Conservation (phyloP, 176 grass and related monocot genomes). For the Juncus inflexus region DNA sequence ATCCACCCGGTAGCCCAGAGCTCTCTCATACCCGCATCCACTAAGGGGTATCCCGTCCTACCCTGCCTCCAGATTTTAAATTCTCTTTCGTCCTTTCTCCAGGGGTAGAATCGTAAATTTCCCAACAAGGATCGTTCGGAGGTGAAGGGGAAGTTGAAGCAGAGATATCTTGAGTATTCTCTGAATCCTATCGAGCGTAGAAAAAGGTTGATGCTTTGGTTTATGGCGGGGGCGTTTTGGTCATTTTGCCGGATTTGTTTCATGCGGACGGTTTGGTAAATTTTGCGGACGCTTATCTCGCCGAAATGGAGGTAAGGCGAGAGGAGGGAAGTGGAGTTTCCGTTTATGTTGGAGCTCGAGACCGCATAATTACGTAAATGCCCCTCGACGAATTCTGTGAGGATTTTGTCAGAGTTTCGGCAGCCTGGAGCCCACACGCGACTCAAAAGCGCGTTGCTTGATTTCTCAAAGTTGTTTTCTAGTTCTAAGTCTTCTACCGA, state of each 20-base stretch:
- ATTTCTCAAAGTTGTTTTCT: slow-evolving; percentile 84
- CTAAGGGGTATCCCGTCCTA: slow-evolving; percentile 84
- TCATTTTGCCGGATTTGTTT: slow-evolving; percentile 61
- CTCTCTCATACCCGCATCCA: slow-evolving; percentile 98
- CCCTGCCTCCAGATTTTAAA: slow-evolving; percentile 94
- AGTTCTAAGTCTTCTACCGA: slow-evolving; percentile 70
- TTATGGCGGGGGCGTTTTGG: slow-evolving; percentile 36
- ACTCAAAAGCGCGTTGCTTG: slow-evolving; percentile 84
- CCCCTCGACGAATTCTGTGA: slow-evolving; percentile 64
- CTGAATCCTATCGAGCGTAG: slow-evolving; percentile 69
- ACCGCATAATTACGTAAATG: slow-evolving; percentile 69
- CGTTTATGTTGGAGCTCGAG: slow-evolving; percentile 69
- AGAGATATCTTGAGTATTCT: slow-evolving; percentile 92
- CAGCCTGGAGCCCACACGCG: slow-evolving; percentile 87
- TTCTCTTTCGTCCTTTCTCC: slow-evolving; percentile 52
- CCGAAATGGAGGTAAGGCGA: slow-evolving; percentile 94
- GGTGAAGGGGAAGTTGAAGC: slow-evolving; percentile 95
- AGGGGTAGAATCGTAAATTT: slow-evolving; percentile 86
- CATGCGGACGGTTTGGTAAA: slow-evolving; percentile 55
- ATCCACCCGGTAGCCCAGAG: slow-evolving; percentile 97
- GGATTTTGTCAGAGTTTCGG: slow-evolving; percentile 59
- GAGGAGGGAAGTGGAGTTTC: slow-evolving; percentile 64
- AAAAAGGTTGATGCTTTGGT: slow-evolving; percentile 66
- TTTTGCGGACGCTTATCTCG: slow-evolving; percentile 79
- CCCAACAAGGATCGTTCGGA: slow-evolving; percentile 73